Evolutionary conservation across 768 basidiomycete species (phyloP).

Genomic region (Kwoniella europaea): DNA sequence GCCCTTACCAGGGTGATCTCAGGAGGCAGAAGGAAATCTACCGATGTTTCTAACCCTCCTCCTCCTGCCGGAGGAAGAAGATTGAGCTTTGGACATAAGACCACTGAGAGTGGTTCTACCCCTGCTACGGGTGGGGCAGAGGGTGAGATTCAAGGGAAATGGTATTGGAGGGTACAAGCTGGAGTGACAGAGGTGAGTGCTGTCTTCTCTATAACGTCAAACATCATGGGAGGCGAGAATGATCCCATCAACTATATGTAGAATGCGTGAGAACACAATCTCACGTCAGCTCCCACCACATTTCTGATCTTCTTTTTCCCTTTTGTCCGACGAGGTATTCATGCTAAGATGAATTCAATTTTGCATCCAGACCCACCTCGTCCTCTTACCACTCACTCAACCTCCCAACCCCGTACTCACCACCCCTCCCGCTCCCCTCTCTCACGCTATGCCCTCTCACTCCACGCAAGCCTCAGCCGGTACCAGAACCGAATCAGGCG

Average conservation of each 20-base stretch:
- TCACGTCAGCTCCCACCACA: conserved; percentile 1
- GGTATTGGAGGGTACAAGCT: conserved; percentile 52
- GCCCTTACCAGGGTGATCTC: conserved; percentile 43
- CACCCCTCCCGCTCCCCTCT: conserved; percentile 40
- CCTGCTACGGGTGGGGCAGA: conserved; percentile 8
- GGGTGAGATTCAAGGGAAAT: conserved; percentile 35
- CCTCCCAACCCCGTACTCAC: conserved; percentile 50
- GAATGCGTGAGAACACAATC: neutral
- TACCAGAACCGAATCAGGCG: conserved; percentile 23
- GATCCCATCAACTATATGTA: neutral
- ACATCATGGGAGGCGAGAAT: no score
- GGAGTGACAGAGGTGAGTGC: conserved; percentile 47
- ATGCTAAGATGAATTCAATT: neutral
- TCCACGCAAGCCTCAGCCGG: conserved; percentile 20
- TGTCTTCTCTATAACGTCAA: no score
- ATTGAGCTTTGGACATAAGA: conserved; percentile 2
- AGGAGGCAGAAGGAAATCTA: conserved; percentile 37
- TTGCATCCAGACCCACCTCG: conserved; percentile 36
- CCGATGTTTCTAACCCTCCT: neutral
- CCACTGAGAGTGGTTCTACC: neutral
- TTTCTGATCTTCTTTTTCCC: no score
- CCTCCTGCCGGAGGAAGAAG: conserved; percentile 12
- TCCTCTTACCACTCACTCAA: conserved; percentile 45
- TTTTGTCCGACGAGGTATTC: no score
- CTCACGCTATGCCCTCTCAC: conserved; percentile 49